Percentiles rank a stretch among this genome's conserved stretches.
Conservation (phyloP, 805 yeast species). For the Wickerhamiella cacticola region DNA sequence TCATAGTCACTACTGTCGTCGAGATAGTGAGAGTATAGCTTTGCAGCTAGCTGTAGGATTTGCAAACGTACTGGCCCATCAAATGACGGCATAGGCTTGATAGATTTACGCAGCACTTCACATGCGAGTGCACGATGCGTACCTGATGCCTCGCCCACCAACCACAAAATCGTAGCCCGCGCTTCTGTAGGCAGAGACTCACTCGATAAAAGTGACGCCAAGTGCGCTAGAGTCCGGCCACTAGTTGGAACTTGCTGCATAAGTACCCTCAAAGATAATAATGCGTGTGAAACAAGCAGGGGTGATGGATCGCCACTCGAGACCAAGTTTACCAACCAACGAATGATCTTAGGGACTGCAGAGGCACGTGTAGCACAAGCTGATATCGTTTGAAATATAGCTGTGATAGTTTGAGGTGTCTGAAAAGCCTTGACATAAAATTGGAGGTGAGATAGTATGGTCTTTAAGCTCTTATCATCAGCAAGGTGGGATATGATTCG, state of each 20-base stretch:
- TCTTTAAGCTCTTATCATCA: neutral
- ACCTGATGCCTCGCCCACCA: conserved; percentile 68
- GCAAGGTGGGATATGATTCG: conserved; percentile 23
- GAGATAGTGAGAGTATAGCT: conserved; percentile 47
- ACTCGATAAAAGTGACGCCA: conserved; percentile 24
- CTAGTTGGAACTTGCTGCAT: conserved; percentile 16
- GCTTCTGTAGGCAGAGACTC: conserved; percentile 35
- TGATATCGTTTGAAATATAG: conserved; percentile 13
- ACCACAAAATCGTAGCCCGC: conserved; percentile 77
- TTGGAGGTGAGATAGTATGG: conserved; percentile 8
- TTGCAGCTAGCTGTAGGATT: conserved; percentile 60
- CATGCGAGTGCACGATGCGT: conserved; percentile 46
- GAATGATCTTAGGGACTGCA: conserved; percentile 6
- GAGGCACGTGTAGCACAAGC: conserved; percentile 13
- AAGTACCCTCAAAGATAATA: conserved; percentile 19
- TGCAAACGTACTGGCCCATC: conserved; percentile 51
- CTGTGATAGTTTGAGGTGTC: neutral
- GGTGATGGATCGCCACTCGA: conserved; percentile 12
- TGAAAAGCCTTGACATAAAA: conserved; percentile 8
- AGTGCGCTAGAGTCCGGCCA: conserved; percentile 7
- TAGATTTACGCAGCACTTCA: conserved; percentile 54
- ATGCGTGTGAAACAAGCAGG: conserved; percentile 17
- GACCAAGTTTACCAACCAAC: conserved; percentile 18
- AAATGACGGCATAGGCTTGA: conserved; percentile 37
- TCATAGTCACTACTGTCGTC: conserved; percentile 27